Percentiles rank a stretch among this genome's conserved stretches.
These are phyloP conservation scores for Dactylella cylindrospora DNA, from an alignment of 2,329 filamentous ascomycete genomes.

Conservation along the genomic window DNA sequence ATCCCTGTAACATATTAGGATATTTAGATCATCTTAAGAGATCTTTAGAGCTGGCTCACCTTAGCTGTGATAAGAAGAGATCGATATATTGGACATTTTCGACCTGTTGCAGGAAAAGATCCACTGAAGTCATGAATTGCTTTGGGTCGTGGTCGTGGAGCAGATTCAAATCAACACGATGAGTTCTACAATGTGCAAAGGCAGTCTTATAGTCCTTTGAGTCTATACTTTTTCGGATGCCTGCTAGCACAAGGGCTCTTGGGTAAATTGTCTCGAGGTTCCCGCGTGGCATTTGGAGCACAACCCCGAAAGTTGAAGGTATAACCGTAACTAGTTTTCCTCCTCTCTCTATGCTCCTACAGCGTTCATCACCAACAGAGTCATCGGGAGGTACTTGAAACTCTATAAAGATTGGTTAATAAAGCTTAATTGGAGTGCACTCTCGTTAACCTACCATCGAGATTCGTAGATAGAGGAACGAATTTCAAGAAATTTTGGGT, in stretches of 20 bases:
- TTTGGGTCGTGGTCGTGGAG: slow-evolving; percentile 87
- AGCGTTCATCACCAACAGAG: slow-evolving; percentile 87
- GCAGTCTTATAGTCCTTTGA: slow-evolving; percentile 78
- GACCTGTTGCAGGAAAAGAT: slow-evolving; percentile 79
- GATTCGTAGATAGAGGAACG: slow-evolving; percentile 68
- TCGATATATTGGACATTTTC: slow-evolving; percentile 81
- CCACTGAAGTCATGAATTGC: slow-evolving; percentile 76
- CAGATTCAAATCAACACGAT: slow-evolving; percentile 97
- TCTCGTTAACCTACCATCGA: slow-evolving; percentile 60
- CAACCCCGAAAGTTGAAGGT: slow-evolving; percentile 79
- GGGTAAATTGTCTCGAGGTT: slow-evolving; percentile 96
- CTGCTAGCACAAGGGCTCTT: slow-evolving; percentile 85
- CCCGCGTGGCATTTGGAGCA: slow-evolving; percentile 92
- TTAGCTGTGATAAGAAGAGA: slow-evolving; percentile 71
- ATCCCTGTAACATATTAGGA: slow-evolving; percentile 58
- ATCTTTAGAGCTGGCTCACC: slow-evolving; percentile 38
- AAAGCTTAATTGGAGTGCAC: background rate
- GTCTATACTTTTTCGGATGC: slow-evolving; percentile 79
- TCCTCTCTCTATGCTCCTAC: slow-evolving; percentile 86
- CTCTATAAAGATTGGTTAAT: slow-evolving; percentile 56
- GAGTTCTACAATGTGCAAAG: slow-evolving; percentile 83
- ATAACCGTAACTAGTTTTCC: slow-evolving; percentile 84
- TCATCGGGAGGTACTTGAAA: slow-evolving; percentile 83
- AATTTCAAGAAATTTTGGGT: slow-evolving; percentile 92
- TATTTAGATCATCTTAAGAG: background rate